Conservation (phyloP, 345 rosid species). For the Heritiera fomes region DNA sequence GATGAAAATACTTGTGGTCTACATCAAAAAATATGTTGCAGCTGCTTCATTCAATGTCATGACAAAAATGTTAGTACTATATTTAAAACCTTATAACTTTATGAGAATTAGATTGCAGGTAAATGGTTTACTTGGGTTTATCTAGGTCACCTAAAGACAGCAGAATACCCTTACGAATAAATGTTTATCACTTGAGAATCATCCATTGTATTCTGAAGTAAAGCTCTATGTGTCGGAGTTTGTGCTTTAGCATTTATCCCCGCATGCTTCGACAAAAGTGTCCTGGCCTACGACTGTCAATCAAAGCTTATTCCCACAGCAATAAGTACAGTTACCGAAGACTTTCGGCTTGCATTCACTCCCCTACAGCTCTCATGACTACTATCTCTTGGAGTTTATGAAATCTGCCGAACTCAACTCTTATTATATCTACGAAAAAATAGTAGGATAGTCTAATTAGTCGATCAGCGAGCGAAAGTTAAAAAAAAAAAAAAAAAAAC, state of each 20-base stretch:
- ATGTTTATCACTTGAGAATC: no score
- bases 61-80: no score
- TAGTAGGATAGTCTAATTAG: no score
- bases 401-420: no score
- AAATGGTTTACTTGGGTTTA: not conserved
- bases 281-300: not conserved
- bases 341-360: not conserved
- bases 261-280: not conserved
- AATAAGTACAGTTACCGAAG: no score
- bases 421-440: no score
- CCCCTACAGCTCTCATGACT: no score
- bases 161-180: not conserved
- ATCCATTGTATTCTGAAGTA: not conserved
- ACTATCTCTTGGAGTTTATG: no score
- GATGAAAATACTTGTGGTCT: no score
- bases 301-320: not conserved
- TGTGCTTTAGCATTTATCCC: not conserved
- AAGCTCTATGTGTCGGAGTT: not conserved
- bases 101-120: not conserved
- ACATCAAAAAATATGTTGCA: not conserved
- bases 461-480: no score
- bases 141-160: not conserved
- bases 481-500: no score
- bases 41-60: not conserved
- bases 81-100: no score